Evolutionary conservation across 2,329 filamentous ascomycete species (phyloP), one percentile per base, ranked within the genome.

Genomic region (Pseudocercospora eumusae): DNA sequence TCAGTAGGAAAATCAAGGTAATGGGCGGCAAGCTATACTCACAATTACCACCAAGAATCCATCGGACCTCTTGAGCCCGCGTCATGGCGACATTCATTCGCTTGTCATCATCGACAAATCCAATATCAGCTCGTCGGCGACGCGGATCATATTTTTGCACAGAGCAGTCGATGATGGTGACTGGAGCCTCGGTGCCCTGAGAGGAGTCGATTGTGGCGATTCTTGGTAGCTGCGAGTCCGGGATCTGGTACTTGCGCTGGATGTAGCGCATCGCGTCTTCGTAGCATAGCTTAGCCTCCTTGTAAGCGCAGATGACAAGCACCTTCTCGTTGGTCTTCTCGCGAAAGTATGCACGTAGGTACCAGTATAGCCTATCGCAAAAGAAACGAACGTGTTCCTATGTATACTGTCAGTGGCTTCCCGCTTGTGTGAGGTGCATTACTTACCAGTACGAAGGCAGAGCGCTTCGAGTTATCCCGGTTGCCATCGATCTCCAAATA

Each of bases 121-220:
- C 61, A 28, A 63, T 60, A 18, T 63, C 57, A 20, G 36, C 40
- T 27, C 27, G 40, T n/a, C 55, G 55, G 28, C 4, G 13, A 23
- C 56, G 45, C 10, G 52, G 33, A 25, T 54, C 42, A 36, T 55
- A 63, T 15, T 44, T 36, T 40, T 57, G 63, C n/a, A 65, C 54
- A 15, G 64, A 63, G 28, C 57, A 61, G 52, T 67, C 66, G 50
- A 68, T 45, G 50, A 68, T 64, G 6, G 62, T 62, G 52, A 68
- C 59, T 9, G 47, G 52, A 10, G 64, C 55, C 42, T 65, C 59
- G 20, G 64, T 45, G 52, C 63, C 65, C 50, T 68, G 66, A 25
- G 54, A 36, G 2, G 57, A 55, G 23, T 66, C 64, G 57, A 66
- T 58, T 9, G 63, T 68, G n/a, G 61, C 54, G 23, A 66, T 36